Percentiles rank a stretch among this genome's conserved stretches.
These are phyloP conservation scores for Penicillium lagena DNA, from an alignment of 495 filamentous ascomycete species.

Conservation along the genomic window DNA sequence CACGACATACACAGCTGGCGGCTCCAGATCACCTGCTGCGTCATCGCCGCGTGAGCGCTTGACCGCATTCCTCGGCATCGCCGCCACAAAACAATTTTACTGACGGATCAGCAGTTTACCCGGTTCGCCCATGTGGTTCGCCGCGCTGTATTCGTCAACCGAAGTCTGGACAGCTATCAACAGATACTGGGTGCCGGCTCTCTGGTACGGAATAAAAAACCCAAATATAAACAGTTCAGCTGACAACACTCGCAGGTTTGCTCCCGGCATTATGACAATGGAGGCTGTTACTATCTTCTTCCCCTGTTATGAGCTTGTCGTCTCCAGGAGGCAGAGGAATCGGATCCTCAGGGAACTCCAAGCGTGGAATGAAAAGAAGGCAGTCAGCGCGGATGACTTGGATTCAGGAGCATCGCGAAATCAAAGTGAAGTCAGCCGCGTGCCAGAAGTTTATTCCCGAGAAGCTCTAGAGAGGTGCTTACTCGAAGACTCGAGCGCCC, in stretches of 20 bases:
- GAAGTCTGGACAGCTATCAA: slow-evolving; percentile 40
- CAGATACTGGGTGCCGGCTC: slow-evolving; percentile 37
- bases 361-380: slow-evolving; percentile 10
- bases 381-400: not conserved
- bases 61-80: not conserved
- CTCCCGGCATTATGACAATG: slow-evolving; percentile 41
- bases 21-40: slow-evolving; percentile 47
- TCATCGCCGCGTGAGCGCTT: slow-evolving; percentile 43
- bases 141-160: slow-evolving; percentile 43
- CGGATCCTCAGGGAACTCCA: slow-evolving; percentile 4
- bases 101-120: slow-evolving; percentile 36
- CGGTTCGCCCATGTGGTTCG: slow-evolving; percentile 54
- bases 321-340: slow-evolving; percentile 23
- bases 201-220: slow-evolving; percentile 39
- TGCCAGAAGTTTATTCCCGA: slow-evolving; percentile 36
- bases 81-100: not conserved
- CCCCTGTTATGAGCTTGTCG: slow-evolving; percentile 39
- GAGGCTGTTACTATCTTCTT: slow-evolving; percentile 36
- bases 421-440: slow-evolving; percentile 15
- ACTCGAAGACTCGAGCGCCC: slow-evolving; percentile 32
- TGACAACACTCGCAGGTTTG: slow-evolving; percentile 26
- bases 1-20: slow-evolving; percentile 54
- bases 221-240: not conserved
- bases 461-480: slow-evolving; percentile 46
- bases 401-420: slow-evolving; percentile 7